Evolutionary conservation across 257 asterid species (phyloP).

Genomic region (Scutellaria baicalensis): DNA sequence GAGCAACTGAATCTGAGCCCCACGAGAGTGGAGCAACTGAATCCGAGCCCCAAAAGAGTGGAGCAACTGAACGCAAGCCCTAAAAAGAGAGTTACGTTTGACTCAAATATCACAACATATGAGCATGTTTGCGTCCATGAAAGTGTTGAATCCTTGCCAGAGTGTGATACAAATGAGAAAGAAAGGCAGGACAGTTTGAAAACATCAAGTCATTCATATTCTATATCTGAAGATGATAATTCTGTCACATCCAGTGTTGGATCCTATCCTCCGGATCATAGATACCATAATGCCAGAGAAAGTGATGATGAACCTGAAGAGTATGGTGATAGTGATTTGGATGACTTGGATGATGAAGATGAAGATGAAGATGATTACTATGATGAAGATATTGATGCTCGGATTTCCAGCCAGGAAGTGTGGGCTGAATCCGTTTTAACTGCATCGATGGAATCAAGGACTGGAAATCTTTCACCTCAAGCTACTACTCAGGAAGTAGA

Average conservation of each 20-base stretch:
- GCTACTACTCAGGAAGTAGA: slow-evolving; percentile 37
- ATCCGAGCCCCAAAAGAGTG: slow-evolving; percentile 32
- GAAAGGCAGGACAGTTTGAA: slow-evolving; percentile 24
- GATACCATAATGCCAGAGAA: slow-evolving; percentile 85
- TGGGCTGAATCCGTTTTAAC: slow-evolving; percentile 50
- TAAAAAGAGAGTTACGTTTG: slow-evolving; percentile 71
- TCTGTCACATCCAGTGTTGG: slow-evolving; percentile 56
- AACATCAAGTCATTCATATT: slow-evolving; percentile 25
- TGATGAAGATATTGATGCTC: slow-evolving; percentile 34
- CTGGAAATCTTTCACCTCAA: slow-evolving; percentile 20
- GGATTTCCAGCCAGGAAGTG: slow-evolving; percentile 30
- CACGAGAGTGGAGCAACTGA: slow-evolving; percentile 45
- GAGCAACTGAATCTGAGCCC: slow-evolving; percentile 43
- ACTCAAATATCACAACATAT: slow-evolving; percentile 63
- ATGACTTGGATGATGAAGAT: slow-evolving; percentile 36
- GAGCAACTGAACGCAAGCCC: slow-evolving; percentile 46
- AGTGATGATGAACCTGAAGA: slow-evolving; percentile 78
- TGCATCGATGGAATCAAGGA: slow-evolving; percentile 48
- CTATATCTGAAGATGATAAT: slow-evolving; percentile 42
- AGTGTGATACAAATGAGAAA: slow-evolving; percentile 13
- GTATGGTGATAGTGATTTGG: slow-evolving; percentile 60
- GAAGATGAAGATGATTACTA: slow-evolving; percentile 33
- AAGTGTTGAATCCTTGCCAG: slow-evolving; percentile 57
- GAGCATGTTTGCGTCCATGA: slow-evolving; percentile 53
- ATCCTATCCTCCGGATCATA: slow-evolving; percentile 74